These are phyloP conservation scores for Vaccinium vitisidaea DNA, from an alignment of 148 eudicot genomes.

Conservation along the genomic window DNA sequence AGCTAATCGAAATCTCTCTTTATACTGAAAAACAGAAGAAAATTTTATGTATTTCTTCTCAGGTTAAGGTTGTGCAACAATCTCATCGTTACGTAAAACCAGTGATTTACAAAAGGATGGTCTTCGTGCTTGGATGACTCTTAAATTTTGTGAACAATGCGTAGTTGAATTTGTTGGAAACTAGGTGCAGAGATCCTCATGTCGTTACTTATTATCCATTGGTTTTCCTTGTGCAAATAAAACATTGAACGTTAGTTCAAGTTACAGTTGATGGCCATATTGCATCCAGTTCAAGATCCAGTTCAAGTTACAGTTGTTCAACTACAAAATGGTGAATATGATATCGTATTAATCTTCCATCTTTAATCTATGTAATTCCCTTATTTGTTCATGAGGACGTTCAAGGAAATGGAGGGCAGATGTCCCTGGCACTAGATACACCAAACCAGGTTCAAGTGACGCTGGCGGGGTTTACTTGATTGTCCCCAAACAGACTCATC, in stretches of 20 bases:
- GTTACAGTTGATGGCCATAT: not conserved
- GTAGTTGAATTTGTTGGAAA: not conserved
- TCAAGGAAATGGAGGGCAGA: conserved; percentile 24
- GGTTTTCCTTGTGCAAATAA: not conserved
- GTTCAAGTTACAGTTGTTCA: not conserved
- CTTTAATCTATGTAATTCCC: conserved; percentile 20
- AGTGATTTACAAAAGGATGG: not conserved
- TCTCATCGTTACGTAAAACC: not conserved
- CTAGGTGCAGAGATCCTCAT: not conserved
- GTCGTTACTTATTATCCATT: not conserved
- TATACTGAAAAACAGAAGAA: not conserved
- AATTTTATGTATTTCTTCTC: not conserved
- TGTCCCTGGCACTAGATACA: conserved; percentile 22
- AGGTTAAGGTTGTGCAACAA: not conserved
- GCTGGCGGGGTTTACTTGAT: conserved; percentile 13
- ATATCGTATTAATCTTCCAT: conserved; percentile 10
- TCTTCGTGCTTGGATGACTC: not conserved
- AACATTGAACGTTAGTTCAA: not conserved
- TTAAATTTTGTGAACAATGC: not conserved
- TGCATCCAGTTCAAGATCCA: not conserved
- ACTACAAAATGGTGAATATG: not conserved
- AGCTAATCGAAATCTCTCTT: not conserved
- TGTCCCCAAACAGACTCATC: conserved; percentile 27
- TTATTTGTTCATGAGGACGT: conserved; percentile 19
- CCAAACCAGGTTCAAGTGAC: conserved; percentile 27